These are phyloP conservation scores for Auricularia heimuer DNA, from an alignment of 768 basidiomycete genomes.

Conservation along the genomic window DNA sequence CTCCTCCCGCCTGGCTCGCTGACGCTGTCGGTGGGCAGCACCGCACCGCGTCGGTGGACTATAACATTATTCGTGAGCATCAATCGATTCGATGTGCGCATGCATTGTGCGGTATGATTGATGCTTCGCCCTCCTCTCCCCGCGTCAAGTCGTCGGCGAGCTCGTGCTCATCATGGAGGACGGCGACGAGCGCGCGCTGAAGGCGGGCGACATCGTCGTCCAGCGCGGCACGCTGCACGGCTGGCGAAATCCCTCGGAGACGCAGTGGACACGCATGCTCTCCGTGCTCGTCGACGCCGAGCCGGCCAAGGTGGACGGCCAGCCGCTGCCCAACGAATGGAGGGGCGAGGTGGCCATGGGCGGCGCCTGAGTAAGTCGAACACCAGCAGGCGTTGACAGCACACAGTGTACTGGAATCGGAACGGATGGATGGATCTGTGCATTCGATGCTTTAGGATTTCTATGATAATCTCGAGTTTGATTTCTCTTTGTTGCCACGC, in stretches of 20 bases:
- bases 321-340: constrained; percentile 23
- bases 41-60: constrained; percentile 48
- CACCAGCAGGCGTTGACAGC: background rate
- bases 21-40: constrained; percentile 15
- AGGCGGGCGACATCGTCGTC: constrained; percentile 46
- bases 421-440: too few species aligned
- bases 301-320: constrained; percentile 38
- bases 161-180: constrained; percentile 47
- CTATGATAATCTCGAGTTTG: too few species aligned
- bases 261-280: constrained; percentile 42
- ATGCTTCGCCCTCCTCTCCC: too few species aligned
- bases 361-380: background rate
- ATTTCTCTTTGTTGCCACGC: too few species aligned
- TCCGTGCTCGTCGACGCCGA: constrained; percentile 45
- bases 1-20: too few species aligned
- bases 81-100: too few species aligned
- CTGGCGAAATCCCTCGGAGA: constrained; percentile 46
- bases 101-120: too few species aligned
- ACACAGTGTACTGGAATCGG: too few species aligned
- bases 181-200: constrained; percentile 41
- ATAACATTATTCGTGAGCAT: constrained; percentile 44
- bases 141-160: constrained; percentile 39
- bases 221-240: constrained; percentile 52
- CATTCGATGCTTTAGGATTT: too few species aligned
- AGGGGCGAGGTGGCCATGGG: background rate